Evolutionary conservation across 2,329 filamentous ascomycete genomes (phyloP), one percentile per base, ranked within the genome.

Genomic region (Venturia nashicola): DNA sequence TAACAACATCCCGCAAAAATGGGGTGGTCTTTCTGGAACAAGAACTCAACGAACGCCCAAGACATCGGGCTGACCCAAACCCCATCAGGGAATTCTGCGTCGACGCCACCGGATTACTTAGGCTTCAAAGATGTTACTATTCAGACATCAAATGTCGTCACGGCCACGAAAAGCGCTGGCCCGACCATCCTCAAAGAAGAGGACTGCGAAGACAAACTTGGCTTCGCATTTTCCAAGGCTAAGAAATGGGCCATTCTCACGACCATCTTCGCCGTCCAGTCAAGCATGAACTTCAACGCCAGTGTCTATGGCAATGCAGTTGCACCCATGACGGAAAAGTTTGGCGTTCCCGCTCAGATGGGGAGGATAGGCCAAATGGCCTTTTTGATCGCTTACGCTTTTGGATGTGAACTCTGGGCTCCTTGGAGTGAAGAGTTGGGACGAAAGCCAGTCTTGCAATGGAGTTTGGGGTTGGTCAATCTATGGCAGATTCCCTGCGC

Each of bases 391-490:
- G 70, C 75, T 0, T 83, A 83, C 67, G 79, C 78, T 12, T 82
- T 83, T 66, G 75, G 75, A 2, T 77, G 76, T 63, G 74, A 76
- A 68, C 77, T 83, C 1, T 83, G 81, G 81, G 81, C 81, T 2
- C 81, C 81, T 0, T 81, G 79, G 79, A 77, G 74, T 11, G 80
- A 83, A 69, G 80, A 83, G 65, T 77, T 80, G 60, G 81, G 81
- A 18, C 75, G 81, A n/a, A 78, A 76, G 75, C 75, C 74, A 3
- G 77, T 82, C 63, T 75, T 82, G 23, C 81, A 83, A 74, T 70
- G 75, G 36, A 80, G 77, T 63, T 71, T 83, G 32, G 75, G 78
- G 64, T 70, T 83, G 6, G 80, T 83, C 69, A 83, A 83, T 66
- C 71, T 83, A 12, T 63, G 61, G 61, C 61, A 63, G 51, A 54